Base-by-base conservation (phyloP, 345 rosid genomes). In the Aquilaria sinensis region DNA sequence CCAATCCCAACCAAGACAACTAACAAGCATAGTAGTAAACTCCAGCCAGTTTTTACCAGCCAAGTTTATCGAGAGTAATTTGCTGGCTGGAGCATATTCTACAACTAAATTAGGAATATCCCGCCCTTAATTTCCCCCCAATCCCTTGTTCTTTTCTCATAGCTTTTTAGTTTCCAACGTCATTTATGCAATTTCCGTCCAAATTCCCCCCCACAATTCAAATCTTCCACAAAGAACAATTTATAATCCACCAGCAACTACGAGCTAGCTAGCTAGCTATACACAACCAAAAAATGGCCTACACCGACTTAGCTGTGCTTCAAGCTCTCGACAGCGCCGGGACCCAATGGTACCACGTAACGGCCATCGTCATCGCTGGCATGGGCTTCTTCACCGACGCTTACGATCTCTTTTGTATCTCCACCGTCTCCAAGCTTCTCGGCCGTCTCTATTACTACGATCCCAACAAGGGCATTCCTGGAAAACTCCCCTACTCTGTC, bases 381-480 rank as follows among this genome's bases (percentile, higher is more conserved):
- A 88, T 83, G 89, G 92, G 88, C 9, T 88, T 88, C 70, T 88
- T 85, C 74, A 88, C 92, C 2, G 96, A 88, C 51, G 92, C 92
- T 0, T 85, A 88, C 31, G 96, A 88, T 63, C 89, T 88, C 4
- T 88, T 88, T 33, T 85, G 89, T 67, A 86, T 88, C 57, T 54
- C 92, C 47, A 9, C 83, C 8, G 77, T 82, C 16, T 70, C 86
- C 0, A 85, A 88, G 62, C 88, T 88, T 53, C 62, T 88, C 3
- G 89, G 96, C 3, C 90, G 92, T 2, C 81, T 88, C 9, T 85
- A 88, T 69, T 85, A 78, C 83, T 83, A 10, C 15, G 62, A 88
- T 9, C 89, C 96, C 0, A 33, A 9, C 0, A 0, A 15, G 0
- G n/a, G 1, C 0, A 14, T 0, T 4, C 89, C 86, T 0, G 85